Base-by-base conservation (phyloP, 768 basidiomycete genomes). In the Xanthoconium stramineum region DNA sequence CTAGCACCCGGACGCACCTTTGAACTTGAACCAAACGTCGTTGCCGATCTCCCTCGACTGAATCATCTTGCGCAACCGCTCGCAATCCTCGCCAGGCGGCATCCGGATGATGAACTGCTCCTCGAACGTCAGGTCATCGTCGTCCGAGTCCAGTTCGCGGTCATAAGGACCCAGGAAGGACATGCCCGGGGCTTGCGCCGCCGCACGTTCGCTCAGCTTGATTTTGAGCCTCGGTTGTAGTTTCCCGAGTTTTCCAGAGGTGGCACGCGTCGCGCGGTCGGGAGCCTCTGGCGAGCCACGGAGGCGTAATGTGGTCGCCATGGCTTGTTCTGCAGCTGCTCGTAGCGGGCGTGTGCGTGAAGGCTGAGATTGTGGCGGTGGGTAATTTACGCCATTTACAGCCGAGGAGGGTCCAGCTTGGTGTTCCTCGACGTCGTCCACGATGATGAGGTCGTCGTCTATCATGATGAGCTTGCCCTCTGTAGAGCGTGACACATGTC, bases 11-110 rank as follows among this genome's bases (percentile, higher is more conserved):
- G 37, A 52, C 51, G 55, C 65, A 93, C 94, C 94, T 75, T 97
- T 93, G 71, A 99, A 98, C 74, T 96, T 97, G 81, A 99, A 95
- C 91, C 94, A 98, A 13, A 90, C 85, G 62, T 95, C 95, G 63
- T 86, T 85, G 13, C 82, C 68, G 7, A 93, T 76, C 66, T 95
- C 92, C 58, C 93, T 80, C 48, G 85, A 74, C 50, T 84, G 80
- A 35, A 94, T 85, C 81, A 90, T 87, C 76, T 92, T 91, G 70
- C 83, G 82, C 57, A 96, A 65, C 64, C 78, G 85, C 38, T 93
- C 88, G 54, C 84, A 83, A 61, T 93, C 90, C 58, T 89, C 87
- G 2, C 91, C 91, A 10, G 87, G 83, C 0, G 91, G 92, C 79
- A 98, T 84, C 30, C 95, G 74, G 33, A 99, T 75, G 52, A 99